phyloP scores from a whole-genome alignment of 2,329 filamentous ascomycete species.

The Fusarium poae region DNA sequence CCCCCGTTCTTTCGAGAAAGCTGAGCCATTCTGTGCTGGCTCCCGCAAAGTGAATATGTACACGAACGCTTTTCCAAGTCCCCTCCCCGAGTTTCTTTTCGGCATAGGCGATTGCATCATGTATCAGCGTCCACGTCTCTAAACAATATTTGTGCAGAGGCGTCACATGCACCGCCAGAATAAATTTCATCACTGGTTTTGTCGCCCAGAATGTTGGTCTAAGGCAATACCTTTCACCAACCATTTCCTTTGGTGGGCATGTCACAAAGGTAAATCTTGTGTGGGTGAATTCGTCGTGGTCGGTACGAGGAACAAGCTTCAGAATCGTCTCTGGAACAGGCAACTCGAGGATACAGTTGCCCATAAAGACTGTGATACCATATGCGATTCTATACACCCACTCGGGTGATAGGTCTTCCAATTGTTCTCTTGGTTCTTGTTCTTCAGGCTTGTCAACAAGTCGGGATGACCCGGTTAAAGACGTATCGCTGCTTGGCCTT shows the following conservation, averaged over 20 bases:
- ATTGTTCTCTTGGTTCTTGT: accelerated
- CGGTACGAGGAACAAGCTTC: background rate
- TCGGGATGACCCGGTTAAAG: too few relatives aligned
- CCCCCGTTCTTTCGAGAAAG: background rate
- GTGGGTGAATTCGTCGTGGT: constrained; percentile 4
- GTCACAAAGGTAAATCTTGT: constrained; percentile 10
- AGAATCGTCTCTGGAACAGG: background rate
- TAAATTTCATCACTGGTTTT: background rate
- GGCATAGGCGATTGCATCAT: background rate
- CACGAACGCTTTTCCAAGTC: background rate
- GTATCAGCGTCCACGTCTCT: background rate
- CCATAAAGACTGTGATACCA: accelerated
- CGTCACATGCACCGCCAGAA: background rate
- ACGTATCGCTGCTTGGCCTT: background rate
- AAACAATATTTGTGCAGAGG: accelerated
- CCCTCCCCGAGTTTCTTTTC: background rate
- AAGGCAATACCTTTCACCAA: background rate
- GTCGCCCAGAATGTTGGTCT: background rate
- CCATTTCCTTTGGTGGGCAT: background rate
- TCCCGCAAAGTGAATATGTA: background rate
- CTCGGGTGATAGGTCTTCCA: background rate
- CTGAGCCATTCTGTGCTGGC: accelerated
- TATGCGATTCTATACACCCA: accelerated
- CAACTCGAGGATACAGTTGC: background rate
- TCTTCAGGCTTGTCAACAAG: background rate